Evolutionary conservation across 371 early-diverging fungal genomes (phyloP).

Genomic region (Polyrhizophydium stewartii): DNA sequence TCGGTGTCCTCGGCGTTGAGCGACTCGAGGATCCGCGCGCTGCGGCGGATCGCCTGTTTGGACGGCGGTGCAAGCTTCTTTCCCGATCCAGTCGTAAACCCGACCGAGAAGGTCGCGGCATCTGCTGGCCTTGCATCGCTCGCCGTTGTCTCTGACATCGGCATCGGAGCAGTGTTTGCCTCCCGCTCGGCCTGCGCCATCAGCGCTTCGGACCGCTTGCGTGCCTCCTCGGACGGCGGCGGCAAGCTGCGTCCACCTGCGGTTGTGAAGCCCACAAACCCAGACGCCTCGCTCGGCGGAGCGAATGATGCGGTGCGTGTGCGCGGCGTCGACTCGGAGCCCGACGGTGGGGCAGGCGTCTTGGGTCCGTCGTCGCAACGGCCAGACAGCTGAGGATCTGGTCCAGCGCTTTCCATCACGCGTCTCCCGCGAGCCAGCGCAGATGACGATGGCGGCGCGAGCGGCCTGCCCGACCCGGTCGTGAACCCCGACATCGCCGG

Average conservation of each 20-base stretch:
- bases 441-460: neutral
- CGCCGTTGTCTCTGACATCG: neutral
- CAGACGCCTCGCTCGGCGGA: too few species aligned
- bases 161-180: neutral
- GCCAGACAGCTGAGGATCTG: too few species aligned
- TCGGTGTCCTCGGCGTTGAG: neutral
- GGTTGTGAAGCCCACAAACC: neutral
- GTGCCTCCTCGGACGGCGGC: slow-evolving; percentile 4
- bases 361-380: too few species aligned
- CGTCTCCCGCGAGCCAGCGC: neutral
- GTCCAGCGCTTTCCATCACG: neutral
- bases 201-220: slow-evolving; percentile 1
- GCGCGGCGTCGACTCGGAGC: too few species aligned
- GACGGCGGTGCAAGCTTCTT: slow-evolving; percentile 8
- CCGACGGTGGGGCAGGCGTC: too few species aligned
- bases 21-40: neutral
- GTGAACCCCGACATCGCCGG: slow-evolving; percentile 3
- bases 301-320: too few species aligned
- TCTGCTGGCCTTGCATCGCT: neutral
- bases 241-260: slow-evolving; percentile 2
- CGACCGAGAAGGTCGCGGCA: neutral
- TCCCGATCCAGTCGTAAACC: slow-evolving; percentile 4
- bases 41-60: neutral
- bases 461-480: slow-evolving; percentile 3
- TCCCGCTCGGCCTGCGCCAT: neutral